phyloP scores from a whole-genome alignment of 2,329 filamentous ascomycete genomes.

The Botryotinia convoluta region DNA sequence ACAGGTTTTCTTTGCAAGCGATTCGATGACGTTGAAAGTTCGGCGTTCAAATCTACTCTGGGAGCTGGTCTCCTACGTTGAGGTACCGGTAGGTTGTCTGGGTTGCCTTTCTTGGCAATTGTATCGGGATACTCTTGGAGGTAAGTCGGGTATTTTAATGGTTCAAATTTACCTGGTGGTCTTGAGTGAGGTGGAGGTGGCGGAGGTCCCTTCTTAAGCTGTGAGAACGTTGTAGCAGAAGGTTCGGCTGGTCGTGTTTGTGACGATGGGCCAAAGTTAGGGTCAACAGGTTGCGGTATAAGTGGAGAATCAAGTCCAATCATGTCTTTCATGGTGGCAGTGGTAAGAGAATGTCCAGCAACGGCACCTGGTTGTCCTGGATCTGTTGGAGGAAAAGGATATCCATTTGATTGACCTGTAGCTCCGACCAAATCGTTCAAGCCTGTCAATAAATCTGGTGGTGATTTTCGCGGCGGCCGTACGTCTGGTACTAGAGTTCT shows the following conservation, averaged over 20 bases:
- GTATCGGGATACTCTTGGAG: constrained; percentile 40
- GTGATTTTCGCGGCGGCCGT: constrained; percentile 26
- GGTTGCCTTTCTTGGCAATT: constrained; percentile 30
- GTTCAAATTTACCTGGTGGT: constrained; percentile 39
- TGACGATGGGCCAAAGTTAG: constrained; percentile 26
- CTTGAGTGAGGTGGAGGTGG: constrained; percentile 33
- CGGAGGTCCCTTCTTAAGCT: constrained; percentile 34
- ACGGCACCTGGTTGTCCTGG: constrained; percentile 34
- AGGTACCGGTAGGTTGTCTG: constrained; percentile 32
- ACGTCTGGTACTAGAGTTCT: constrained; percentile 34
- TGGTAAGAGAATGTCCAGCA: constrained; percentile 31
- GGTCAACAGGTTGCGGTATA: constrained; percentile 26
- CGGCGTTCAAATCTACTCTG: constrained; percentile 22
- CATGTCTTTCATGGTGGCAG: constrained; percentile 31
- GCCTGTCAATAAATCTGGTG: constrained; percentile 32
- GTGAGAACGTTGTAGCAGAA: neutral
- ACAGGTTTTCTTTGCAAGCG: constrained; percentile 38
- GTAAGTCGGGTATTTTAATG: constrained; percentile 40
- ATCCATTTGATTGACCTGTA: constrained; percentile 32
- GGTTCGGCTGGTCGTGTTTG: neutral
- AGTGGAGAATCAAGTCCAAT: constrained; percentile 29
- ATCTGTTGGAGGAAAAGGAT: constrained; percentile 37
- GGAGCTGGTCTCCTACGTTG: constrained; percentile 33
- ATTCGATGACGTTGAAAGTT: constrained; percentile 11
- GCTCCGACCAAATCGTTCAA: constrained; percentile 28